Evolutionary conservation across 208 protist genomes (phyloP).

Genomic region (Crithidia thermophila): DNA sequence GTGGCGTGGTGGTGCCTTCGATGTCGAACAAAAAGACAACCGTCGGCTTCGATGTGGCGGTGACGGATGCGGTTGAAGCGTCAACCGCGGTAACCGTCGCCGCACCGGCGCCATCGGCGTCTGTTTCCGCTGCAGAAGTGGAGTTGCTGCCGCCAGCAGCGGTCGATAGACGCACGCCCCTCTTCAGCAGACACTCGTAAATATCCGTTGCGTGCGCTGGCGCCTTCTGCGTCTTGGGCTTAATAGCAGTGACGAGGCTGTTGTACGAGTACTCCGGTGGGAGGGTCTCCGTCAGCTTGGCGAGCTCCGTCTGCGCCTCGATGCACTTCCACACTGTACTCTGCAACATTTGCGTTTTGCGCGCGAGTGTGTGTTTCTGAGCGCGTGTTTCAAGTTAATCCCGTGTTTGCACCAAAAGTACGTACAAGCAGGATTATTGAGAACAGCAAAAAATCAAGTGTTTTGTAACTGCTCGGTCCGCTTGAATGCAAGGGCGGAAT

Average conservation of each 20-base stretch:
- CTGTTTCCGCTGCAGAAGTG: neutral
- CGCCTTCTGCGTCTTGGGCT: neutral
- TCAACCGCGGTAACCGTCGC: slow-evolving; percentile 1
- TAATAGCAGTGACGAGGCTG: neutral
- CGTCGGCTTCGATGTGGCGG: neutral
- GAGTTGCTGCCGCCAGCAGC: too few relatives aligned
- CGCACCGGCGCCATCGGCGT: slow-evolving; percentile 6
- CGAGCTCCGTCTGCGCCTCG: slow-evolving; percentile 30
- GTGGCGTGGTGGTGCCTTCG: slow-evolving; percentile 86
- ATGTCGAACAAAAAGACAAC: slow-evolving; percentile 73
- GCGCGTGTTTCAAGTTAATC: too few relatives aligned
- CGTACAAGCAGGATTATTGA: too few relatives aligned
- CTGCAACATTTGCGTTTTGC: neutral
- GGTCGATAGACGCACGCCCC: neutral
- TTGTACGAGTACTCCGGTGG: slow-evolving; percentile 13
- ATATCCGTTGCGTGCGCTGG: neutral
- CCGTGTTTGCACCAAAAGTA: too few relatives aligned
- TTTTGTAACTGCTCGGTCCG: too few relatives aligned
- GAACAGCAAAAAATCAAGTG: too few relatives aligned
- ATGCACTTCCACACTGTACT: slow-evolving; percentile 8
- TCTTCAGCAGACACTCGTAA: slow-evolving; percentile 1
- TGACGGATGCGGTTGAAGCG: neutral
- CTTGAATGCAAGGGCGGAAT: too few relatives aligned
- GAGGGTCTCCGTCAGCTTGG: slow-evolving; percentile 28
- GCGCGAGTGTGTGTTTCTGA: too few relatives aligned